Percentiles rank a stretch among this genome's conserved stretches.
Conservation (phyloP, 169 alveolate species). For the Perkinsus olseni region DNA sequence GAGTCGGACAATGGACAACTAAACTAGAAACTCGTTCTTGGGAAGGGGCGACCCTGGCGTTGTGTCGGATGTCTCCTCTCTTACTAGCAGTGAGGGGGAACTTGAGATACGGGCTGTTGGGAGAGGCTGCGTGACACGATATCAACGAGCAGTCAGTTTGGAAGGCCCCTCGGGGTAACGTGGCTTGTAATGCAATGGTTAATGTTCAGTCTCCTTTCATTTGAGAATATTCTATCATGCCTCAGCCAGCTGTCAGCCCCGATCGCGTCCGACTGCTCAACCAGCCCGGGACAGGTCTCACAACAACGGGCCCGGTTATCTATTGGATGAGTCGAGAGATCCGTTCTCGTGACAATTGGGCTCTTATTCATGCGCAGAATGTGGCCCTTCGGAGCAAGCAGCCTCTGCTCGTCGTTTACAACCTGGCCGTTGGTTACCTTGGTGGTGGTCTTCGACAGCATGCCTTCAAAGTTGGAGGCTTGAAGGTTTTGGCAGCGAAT, state of each 20-base stretch:
- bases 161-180: too few species aligned
- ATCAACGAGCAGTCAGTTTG: too few species aligned
- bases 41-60: too few species aligned
- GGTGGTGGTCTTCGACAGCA: not conserved
- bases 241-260: not conserved
- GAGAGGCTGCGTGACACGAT: too few species aligned
- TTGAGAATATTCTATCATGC: too few species aligned
- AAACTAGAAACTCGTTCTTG: too few species aligned
- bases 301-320: not conserved
- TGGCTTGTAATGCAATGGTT: too few species aligned
- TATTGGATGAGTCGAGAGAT: slow-evolving; percentile 17
- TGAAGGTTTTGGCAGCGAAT: not conserved
- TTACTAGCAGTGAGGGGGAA: too few species aligned
- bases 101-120: too few species aligned
- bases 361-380: slow-evolving; percentile 21
- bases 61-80: too few species aligned
- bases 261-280: not conserved
- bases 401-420: not conserved
- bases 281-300: not conserved
- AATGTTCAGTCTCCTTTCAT: too few species aligned
- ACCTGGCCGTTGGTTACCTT: not conserved
- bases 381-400: not conserved
- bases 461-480: not conserved
- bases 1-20: too few species aligned
- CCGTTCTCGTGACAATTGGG: slow-evolving; percentile 32